These are phyloP conservation scores for Sorghum bicolor DNA, from an alignment of 176 grass and related monocot genomes.

Conservation along the genomic window Sorghum_bicolor_NCBIv3 NC_012872.2:61908501-61909000, in stretches of 20 bases:
- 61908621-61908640: not conserved
- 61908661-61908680: not conserved
- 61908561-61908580: not conserved
- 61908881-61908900: conserved; percentile 77
- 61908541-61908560: not conserved
- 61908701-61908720: conserved; percentile 34
- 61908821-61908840: conserved; percentile 63
- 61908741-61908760: conserved; percentile 25
- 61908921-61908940: not conserved
- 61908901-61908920: conserved; percentile 35
- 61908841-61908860: conserved; percentile 69
- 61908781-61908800: conserved; percentile 7
- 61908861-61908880: conserved; percentile 83
- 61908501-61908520: not conserved
- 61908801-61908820: not conserved
- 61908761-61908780: conserved; percentile 29
- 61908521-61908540: not conserved
- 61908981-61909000: not conserved
- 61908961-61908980: not conserved
- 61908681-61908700: conserved; percentile 20
- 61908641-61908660: not conserved
- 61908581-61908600: not conserved
- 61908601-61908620: not conserved
- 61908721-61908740: conserved; percentile 5
- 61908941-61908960: not conserved